Evolutionary conservation across 441 rosid species (phyloP), one percentile per base, ranked within the genome.

Genomic region (Euphorbia schlechtendalii): DNA sequence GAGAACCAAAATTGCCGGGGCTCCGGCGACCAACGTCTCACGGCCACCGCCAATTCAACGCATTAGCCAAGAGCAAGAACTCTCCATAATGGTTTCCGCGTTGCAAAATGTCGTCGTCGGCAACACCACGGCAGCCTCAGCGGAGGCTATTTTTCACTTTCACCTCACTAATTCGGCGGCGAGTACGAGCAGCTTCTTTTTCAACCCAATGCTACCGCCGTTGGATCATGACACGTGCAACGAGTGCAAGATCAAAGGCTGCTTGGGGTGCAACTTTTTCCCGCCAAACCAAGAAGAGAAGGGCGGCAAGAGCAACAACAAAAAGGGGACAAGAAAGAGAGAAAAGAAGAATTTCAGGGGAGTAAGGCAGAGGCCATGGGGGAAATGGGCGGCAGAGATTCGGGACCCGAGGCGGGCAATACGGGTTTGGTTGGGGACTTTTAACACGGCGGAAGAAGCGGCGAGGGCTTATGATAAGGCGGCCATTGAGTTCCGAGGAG

Each of bases 351-450:
- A 85, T n/a, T 93, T 69, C 82, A 78, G 98, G 64, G 97, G 98
- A 49, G 98, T 88, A 61, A 86, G 45, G 15, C 11, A 40, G 10
- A 40, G 45, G 45, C 45, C 45, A 12, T 40, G 45, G 96, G 98
- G 96, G 0, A 92, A 92, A 74, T 92, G 92, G 83, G 96, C 96
- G 10, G 96, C 98, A 5, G 96, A 90, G 85, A 92, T 90, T 56
- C 77, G 98, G 6, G 96, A 89, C 69, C 98, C 96, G 0, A 72
- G 78, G 69, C 73, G 83, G 49, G 90, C 89, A 4, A 74, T 74
- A 0, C 74, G 96, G 61, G 98, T 92, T 0, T 90, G 98, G 96
- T 87, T 92, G 9, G 98, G 96, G 9, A 92, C 98, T 0, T 91
- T 91, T 63, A 79, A 57, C 70, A 88, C 96, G 0, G 94, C 87